Evolutionary conservation across 2,329 filamentous ascomycete genomes (phyloP).

Genomic region (Cladosporium sphaerospermum): DNA sequence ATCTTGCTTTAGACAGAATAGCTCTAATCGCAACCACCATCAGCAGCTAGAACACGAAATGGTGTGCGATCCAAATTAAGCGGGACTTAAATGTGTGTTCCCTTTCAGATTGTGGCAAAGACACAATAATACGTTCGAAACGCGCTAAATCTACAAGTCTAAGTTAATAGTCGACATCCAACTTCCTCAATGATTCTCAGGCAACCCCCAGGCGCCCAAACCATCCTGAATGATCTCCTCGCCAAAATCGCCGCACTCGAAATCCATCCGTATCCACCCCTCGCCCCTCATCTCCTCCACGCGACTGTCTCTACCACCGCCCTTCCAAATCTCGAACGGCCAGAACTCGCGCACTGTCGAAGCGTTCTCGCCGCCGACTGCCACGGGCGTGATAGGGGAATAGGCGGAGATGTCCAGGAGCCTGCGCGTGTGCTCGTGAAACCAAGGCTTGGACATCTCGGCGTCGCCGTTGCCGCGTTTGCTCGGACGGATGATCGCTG

Average conservation of each 20-base stretch:
- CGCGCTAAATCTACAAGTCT: too few species aligned
- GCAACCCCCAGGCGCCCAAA: constrained; percentile 31
- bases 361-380: constrained; percentile 35
- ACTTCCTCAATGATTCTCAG: constrained; percentile 14
- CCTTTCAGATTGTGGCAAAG: too few species aligned
- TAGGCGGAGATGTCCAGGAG: constrained; percentile 15
- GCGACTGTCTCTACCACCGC: constrained; percentile 38
- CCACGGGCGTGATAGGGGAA: constrained; percentile 18
- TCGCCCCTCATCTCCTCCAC: constrained; percentile 1
- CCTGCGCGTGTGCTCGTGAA: constrained; percentile 13
- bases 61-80: too few species aligned
- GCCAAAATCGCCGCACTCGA: neutral
- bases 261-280: constrained; percentile 7
- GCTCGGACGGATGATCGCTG: constrained; percentile 13
- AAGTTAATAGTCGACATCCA: too few species aligned
- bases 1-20: too few species aligned
- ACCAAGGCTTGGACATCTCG: neutral
- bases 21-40: too few species aligned
- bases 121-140: too few species aligned
- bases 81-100: too few species aligned
- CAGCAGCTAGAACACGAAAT: too few species aligned
- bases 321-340: constrained; percentile 41
- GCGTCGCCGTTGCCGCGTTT: constrained; percentile 3
- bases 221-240: constrained; percentile 6
- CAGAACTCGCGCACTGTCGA: constrained; percentile 31